Percentiles rank a stretch among this genome's conserved stretches.
phyloP scores from a whole-genome alignment of 768 basidiomycete species.

The Austroboletus eburneus region DNA sequence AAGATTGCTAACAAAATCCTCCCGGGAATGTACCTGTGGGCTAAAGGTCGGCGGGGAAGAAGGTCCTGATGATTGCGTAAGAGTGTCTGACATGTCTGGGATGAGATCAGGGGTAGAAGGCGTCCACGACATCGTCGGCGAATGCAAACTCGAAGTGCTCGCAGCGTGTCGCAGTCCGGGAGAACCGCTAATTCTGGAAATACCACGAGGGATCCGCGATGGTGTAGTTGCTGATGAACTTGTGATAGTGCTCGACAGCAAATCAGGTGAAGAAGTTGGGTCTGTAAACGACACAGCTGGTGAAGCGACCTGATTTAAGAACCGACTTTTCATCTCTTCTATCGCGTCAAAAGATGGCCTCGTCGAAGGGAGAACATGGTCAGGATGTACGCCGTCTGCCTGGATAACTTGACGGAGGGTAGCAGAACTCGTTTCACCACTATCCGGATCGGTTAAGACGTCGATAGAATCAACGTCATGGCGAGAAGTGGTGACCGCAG shows the following conservation, averaged over 20 bases:
- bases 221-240: conserved; percentile 11
- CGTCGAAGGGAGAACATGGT: conserved; percentile 6
- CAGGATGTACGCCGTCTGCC: conserved; percentile 11
- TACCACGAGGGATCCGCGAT: conserved; percentile 31
- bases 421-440: conserved; percentile 12
- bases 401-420: conserved; percentile 8
- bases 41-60: conserved; percentile 47
- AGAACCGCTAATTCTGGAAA: conserved; percentile 21
- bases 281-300: conserved; percentile 22
- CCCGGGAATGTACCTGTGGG: conserved; percentile 24
- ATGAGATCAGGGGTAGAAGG: conserved; percentile 60
- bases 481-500: conserved; percentile 7
- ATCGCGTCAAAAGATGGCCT: conserved; percentile 46
- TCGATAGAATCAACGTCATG: conserved; percentile 3
- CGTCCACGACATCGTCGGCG: conserved; percentile 29
- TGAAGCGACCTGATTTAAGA: conserved; percentile 35
- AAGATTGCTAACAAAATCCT: conserved; percentile 7
- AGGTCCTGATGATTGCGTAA: conserved; percentile 50
- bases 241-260: conserved; percentile 5
- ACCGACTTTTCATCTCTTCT: conserved; percentile 61
- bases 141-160: conserved; percentile 28
- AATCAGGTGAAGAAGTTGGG: conserved; percentile 15
- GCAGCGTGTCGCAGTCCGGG: conserved; percentile 24
- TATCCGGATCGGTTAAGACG: background rate
- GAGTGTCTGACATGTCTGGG: conserved; percentile 56